These are phyloP conservation scores for Epichloe aotearoae DNA, from an alignment of 2,329 filamentous ascomycete species.

Conservation along the genomic window DNA sequence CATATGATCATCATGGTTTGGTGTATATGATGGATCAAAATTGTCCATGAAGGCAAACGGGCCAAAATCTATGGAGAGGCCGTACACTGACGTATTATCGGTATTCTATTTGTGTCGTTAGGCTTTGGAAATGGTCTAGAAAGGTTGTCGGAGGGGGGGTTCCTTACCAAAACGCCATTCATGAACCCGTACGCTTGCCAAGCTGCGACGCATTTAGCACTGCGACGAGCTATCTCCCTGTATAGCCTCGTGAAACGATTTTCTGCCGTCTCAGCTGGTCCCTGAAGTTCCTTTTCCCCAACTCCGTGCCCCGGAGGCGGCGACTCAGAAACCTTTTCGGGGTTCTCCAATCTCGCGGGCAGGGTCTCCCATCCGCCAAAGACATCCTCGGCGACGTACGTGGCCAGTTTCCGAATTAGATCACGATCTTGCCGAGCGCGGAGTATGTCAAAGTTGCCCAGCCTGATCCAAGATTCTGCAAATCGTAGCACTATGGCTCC, in stretches of 20 bases:
- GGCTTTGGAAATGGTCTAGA: constrained; percentile 1
- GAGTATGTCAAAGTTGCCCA: constrained; percentile 94
- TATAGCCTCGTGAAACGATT: constrained; percentile 84
- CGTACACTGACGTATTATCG: constrained; percentile 87
- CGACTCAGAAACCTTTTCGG: constrained; percentile 30
- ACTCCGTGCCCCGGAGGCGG: constrained; percentile 38
- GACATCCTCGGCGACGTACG: constrained; percentile 78
- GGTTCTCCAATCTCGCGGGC: constrained; percentile 45
- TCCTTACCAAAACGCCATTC: constrained; percentile 66
- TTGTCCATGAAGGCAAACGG: constrained; percentile 97
- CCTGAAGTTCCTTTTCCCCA: constrained; percentile 47
- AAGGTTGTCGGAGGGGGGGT: not conserved
- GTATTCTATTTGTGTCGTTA: constrained; percentile 48
- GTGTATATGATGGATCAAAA: constrained; percentile 88
- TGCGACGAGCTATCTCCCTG: constrained; percentile 72
- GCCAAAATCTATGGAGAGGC: constrained; percentile 85
- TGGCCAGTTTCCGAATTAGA: constrained; percentile 60
- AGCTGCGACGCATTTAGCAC: constrained; percentile 74
- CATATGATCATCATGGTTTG: constrained; percentile 87
- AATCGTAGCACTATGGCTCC: constrained; percentile 89
- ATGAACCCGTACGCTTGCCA: constrained; percentile 99
- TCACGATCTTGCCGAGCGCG: constrained; percentile 67
- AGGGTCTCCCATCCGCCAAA: constrained; percentile 80
- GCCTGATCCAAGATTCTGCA: constrained; percentile 78
- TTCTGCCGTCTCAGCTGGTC: constrained; percentile 53